Conservation (phyloP, 768 basidiomycete genomes). For the Leccinellum luteum region DNA sequence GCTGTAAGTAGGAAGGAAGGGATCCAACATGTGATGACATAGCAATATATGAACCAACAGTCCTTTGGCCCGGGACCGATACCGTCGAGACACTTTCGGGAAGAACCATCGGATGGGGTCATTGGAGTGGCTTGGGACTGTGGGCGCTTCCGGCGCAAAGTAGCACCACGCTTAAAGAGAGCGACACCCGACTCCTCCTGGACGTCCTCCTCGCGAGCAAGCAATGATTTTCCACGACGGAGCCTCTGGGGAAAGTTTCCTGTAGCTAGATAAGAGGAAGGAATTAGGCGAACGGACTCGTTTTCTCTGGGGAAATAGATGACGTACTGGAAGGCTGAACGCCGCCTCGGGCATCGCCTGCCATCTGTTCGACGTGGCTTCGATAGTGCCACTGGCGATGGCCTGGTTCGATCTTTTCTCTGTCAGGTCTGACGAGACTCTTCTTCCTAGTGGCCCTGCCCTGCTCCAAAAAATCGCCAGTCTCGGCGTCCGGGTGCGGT, state of each 20-base stretch:
- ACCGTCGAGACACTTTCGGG: conserved; percentile 60
- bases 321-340: conserved; percentile 81
- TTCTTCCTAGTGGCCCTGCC: conserved; percentile 76
- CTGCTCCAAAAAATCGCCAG: conserved; percentile 41
- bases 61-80: conserved; percentile 87
- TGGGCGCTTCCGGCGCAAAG: conserved; percentile 67
- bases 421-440: conserved; percentile 86
- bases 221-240: conserved; percentile 84
- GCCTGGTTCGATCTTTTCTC: conserved; percentile 93
- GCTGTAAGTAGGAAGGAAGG: conserved; percentile 72
- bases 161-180: conserved; percentile 85
- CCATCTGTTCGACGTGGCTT: conserved; percentile 75
- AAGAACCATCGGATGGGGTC: conserved; percentile 35
- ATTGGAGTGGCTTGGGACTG: conserved; percentile 41
- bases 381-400: conserved; percentile 96
- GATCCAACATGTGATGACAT: conserved; percentile 78
- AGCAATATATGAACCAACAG: conserved; percentile 94
- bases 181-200: conserved; percentile 83
- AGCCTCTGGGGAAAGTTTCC: conserved; percentile 71
- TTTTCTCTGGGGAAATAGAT: neutral
- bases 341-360: conserved; percentile 67
- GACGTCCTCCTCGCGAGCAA: conserved; percentile 87
- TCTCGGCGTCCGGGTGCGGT: conserved; percentile 33
- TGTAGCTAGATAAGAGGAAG: conserved; percentile 47
- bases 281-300: neutral